A percentile compares a stretch with the other conserved stretches of the same genome.
Conservation (phyloP, 148 eudicot species). For the Gaultheria prostrata region DNA sequence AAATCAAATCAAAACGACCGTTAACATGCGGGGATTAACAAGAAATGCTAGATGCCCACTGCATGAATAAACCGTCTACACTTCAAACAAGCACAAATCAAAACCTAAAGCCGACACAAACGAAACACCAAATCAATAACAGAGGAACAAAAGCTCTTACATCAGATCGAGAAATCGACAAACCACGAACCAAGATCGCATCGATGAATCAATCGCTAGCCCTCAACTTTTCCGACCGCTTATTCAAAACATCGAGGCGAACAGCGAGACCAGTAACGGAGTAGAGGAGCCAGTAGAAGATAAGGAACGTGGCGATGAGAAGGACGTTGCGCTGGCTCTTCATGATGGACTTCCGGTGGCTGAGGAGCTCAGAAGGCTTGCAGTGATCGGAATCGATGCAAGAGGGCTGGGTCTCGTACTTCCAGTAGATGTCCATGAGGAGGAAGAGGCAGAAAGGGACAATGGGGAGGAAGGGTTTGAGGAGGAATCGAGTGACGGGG, state of each 20-base stretch:
- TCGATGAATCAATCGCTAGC: conserved; percentile 36
- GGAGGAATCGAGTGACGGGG: conserved; percentile 52
- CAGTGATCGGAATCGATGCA: conserved; percentile 49
- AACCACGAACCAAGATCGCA: not conserved
- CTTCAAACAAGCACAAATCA: not conserved
- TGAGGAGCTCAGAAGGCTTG: conserved; percentile 63
- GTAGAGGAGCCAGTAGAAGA: conserved; percentile 75
- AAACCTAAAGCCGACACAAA: not conserved
- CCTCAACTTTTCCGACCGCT: conserved; percentile 61
- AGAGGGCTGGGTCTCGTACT: conserved; percentile 54
- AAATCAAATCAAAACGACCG: not conserved
- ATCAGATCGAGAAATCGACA: not conserved
- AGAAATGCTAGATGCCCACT: not conserved
- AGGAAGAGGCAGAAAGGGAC: conserved; percentile 59
- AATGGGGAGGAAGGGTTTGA: conserved; percentile 60
- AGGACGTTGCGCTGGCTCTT: conserved; percentile 78
- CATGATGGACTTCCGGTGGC: conserved; percentile 82
- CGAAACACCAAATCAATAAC: not conserved
- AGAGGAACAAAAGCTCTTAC: conserved; percentile 1
- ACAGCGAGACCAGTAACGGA: conserved; percentile 62
- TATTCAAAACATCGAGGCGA: conserved; percentile 54
- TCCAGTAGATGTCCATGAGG: conserved; percentile 74
- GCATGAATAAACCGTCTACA: not conserved
- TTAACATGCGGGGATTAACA: not conserved
- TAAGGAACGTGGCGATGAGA: conserved; percentile 60